These are phyloP conservation scores for Boletus fagicola DNA, from an alignment of 768 basidiomycete species.

Conservation along the genomic window DNA sequence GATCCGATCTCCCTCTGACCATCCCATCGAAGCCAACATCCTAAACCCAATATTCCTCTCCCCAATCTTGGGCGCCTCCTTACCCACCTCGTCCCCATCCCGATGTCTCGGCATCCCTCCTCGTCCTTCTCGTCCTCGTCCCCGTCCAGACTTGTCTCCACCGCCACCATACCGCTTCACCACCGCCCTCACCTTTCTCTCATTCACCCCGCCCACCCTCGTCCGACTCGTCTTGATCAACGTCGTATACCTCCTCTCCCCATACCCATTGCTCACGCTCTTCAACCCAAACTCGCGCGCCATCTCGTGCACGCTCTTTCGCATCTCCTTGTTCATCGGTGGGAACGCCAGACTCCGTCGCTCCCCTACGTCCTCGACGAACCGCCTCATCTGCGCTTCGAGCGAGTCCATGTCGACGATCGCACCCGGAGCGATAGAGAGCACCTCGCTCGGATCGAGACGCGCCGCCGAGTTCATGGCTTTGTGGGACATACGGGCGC, in stretches of 20 bases:
- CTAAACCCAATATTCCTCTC: slow-evolving; percentile 81
- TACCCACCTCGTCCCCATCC: slow-evolving; percentile 89
- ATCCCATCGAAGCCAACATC: slow-evolving; percentile 89
- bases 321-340: slow-evolving; percentile 69
- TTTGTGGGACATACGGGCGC: slow-evolving; percentile 43
- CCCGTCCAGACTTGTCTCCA: neutral
- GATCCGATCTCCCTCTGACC: slow-evolving; percentile 79
- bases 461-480: slow-evolving; percentile 58
- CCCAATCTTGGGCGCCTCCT: slow-evolving; percentile 81
- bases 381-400: slow-evolving; percentile 66
- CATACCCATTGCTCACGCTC: slow-evolving; percentile 73
- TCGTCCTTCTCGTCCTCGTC: neutral
- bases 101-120: slow-evolving; percentile 49
- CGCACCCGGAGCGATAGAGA: slow-evolving; percentile 40
- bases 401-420: slow-evolving; percentile 67
- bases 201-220: slow-evolving; percentile 60
- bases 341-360: slow-evolving; percentile 63
- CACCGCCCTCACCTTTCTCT: slow-evolving; percentile 54
- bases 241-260: slow-evolving; percentile 70
- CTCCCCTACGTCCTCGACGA: slow-evolving; percentile 56
- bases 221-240: slow-evolving; percentile 65
- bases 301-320: slow-evolving; percentile 76
- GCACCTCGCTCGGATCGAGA: slow-evolving; percentile 40
- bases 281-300: slow-evolving; percentile 77
- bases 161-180: slow-evolving; percentile 34